These are phyloP conservation scores for Mycocentrospora acerina DNA, from an alignment of 2,329 filamentous ascomycete genomes.

Conservation along the genomic window DNA sequence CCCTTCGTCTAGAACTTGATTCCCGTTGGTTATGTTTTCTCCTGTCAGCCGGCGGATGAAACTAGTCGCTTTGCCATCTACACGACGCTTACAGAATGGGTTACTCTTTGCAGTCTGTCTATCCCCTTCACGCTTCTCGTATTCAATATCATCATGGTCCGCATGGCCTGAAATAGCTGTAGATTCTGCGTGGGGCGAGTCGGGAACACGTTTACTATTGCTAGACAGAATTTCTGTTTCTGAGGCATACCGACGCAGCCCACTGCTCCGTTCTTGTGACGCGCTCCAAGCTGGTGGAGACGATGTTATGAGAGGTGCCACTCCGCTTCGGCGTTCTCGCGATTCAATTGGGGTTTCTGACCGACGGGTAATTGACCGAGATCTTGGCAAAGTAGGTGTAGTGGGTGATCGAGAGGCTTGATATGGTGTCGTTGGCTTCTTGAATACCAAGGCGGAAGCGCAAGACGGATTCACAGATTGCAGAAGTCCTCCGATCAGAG, in stretches of 20 bases:
- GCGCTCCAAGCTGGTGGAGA: constrained; percentile 12
- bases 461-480: constrained; percentile 8
- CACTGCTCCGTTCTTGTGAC: constrained; percentile 5
- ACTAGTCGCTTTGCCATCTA: constrained; percentile 12
- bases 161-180: constrained; percentile 44
- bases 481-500: constrained; percentile 16
- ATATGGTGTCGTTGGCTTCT: constrained; percentile 15
- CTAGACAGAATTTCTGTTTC: constrained; percentile 39
- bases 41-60: constrained; percentile 32
- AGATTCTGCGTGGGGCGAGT: constrained; percentile 43
- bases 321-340: constrained; percentile 1
- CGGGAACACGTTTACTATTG: constrained; percentile 46
- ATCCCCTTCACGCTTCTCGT: constrained; percentile 27
- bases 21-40: constrained; percentile 7
- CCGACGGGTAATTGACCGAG: constrained; percentile 4
- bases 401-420: constrained; percentile 11
- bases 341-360: constrained; percentile 10
- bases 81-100: constrained; percentile 24
- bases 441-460: constrained; percentile 10
- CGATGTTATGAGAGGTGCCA: constrained; percentile 6
- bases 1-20: neutral
- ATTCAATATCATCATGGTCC: constrained; percentile 29
- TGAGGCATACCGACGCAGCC: constrained; percentile 1
- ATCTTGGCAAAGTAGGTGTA: constrained; percentile 14
- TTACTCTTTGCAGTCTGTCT: constrained; percentile 28